phyloP scores from a whole-genome alignment of 2,329 filamentous ascomycete species.

The Talaromyces sp. region DNA sequence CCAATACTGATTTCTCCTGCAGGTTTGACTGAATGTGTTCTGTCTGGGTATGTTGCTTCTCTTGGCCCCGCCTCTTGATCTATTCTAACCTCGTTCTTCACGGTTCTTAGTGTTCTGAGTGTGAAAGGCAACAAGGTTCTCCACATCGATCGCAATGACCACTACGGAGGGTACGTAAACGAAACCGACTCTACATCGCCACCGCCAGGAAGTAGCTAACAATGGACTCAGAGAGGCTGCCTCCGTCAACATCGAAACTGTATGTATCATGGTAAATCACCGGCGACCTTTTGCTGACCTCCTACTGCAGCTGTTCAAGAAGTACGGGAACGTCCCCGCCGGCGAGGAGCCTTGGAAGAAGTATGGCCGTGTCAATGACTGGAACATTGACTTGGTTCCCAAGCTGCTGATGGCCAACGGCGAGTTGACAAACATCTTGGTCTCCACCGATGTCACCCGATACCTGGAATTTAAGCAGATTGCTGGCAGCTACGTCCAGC shows the following conservation, averaged over 20 bases:
- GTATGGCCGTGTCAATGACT: constrained; percentile 94
- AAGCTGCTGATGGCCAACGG: constrained; percentile 99
- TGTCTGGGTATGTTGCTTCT: constrained; percentile 73
- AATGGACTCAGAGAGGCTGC: constrained; percentile 73
- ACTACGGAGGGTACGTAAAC: constrained; percentile 86
- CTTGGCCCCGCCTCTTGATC: background rate
- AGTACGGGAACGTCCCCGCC: constrained; percentile 78
- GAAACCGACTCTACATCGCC: constrained; percentile 23
- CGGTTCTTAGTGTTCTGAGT: constrained; percentile 73
- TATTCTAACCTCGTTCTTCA: constrained; percentile 8
- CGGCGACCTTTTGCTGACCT: constrained; percentile 34
- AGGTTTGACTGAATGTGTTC: constrained; percentile 98
- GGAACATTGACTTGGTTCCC: constrained; percentile 98
- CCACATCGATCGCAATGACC: constrained; percentile 97
- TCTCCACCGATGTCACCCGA: constrained; percentile 88
- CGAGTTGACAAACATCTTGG: constrained; percentile 97
- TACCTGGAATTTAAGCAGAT: constrained; percentile 95
- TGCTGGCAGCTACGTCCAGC: constrained; percentile 94
- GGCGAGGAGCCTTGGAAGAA: constrained; percentile 97
- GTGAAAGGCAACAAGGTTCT: constrained; percentile 99
- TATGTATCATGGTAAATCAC: constrained; percentile 47
- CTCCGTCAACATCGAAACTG: constrained; percentile 93
- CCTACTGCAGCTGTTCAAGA: constrained; percentile 82
- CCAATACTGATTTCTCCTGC: constrained; percentile 30
- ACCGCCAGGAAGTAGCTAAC: constrained; percentile 31